A percentile compares a stretch with the other conserved stretches of the same genome.
These are phyloP conservation scores for Cryptococcus sp. DNA, from an alignment of 1,284 basidiomycete genomes.

Conservation along the genomic window DNA sequence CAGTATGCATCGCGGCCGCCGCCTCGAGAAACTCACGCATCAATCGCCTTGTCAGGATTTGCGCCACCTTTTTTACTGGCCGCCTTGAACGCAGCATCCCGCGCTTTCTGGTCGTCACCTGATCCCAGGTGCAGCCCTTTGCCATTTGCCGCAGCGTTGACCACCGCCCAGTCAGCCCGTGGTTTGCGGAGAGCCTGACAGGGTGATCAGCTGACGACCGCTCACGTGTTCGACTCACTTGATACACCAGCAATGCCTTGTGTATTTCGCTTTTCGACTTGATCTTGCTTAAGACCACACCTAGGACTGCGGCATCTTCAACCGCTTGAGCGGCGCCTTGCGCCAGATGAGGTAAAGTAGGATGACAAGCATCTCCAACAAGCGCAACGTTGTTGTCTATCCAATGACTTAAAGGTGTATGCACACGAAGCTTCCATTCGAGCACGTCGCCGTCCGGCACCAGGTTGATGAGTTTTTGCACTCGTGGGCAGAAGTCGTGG, in stretches of 20 bases:
- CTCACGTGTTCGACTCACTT: slow-evolving; percentile 20
- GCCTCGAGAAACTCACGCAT: slow-evolving; percentile 58
- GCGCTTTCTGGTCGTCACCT: slow-evolving; percentile 33
- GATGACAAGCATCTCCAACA: slow-evolving; percentile 46
- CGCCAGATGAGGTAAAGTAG: slow-evolving; percentile 46
- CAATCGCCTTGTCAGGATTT: slow-evolving; percentile 61
- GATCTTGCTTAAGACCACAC: slow-evolving; percentile 44
- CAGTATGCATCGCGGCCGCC: too few relatives aligned
- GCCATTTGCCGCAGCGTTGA: slow-evolving; percentile 46
- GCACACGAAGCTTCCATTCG: slow-evolving; percentile 52
- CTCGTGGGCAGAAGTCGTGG: slow-evolving; percentile 47
- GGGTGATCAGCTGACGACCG: background rate
- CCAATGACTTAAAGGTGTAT: slow-evolving; percentile 47
- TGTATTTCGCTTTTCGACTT: slow-evolving; percentile 43
- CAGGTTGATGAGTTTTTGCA: slow-evolving; percentile 48
- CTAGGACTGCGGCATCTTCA: slow-evolving; percentile 50
- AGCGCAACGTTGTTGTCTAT: slow-evolving; percentile 40
- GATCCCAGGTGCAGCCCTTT: slow-evolving; percentile 45
- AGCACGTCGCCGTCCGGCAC: slow-evolving; percentile 49
- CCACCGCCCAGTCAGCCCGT: slow-evolving; percentile 51
- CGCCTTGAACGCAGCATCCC: slow-evolving; percentile 31
- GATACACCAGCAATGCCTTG: slow-evolving; percentile 43
- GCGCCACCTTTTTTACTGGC: slow-evolving; percentile 26
- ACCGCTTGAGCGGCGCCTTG: slow-evolving; percentile 54
- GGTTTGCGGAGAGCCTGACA: slow-evolving; percentile 44